Base-by-base conservation (phyloP, 2,329 filamentous ascomycete genomes). In the Trichoderma atrobrunneum region DNA sequence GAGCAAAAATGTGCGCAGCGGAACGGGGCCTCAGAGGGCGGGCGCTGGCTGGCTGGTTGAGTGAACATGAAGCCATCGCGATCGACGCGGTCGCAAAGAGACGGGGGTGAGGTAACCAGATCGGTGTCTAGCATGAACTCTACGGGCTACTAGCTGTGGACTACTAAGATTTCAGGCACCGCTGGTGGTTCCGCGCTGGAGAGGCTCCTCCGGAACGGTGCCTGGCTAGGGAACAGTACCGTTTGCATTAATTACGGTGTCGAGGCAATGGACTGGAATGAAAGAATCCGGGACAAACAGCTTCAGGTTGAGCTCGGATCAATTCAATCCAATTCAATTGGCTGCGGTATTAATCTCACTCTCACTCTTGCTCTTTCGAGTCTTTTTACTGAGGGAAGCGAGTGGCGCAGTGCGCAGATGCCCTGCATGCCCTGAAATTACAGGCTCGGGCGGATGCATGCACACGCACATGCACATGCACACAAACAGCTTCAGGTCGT, bases 361-460 rank as follows among this genome's bases (percentile, higher is more conserved):
- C 26, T 26, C 5, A 26, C 26, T 65, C 21, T 51, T 24, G 24
- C 43, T n/a, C 3, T 8, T 21, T 10, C 4, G 43, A 16, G 14
- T n/a, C 39, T 43, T 18, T 39, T 32, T 64, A 36, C 60, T 32
- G 63, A 54, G 63, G 24, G 18, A 32, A n/a, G 64, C 51, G 64
- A 67, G 64, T 67, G 64, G 64, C 64, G 64, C 64, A 67, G 64
- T 32, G 51, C 51, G 32, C 64, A 36, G 56, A 30, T 67, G 64
- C 64, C 54, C 64, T 67, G 64, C 64, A 67, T 43, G 28, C 32
- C 32, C 24, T 67, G 64, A 67, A 67, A 67, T 67, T 67, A 67
- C 51, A 39, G 34, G 64, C 30, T 32, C 54, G 24, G 64, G 30
- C 43, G 34, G 56, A 57, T 67, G 64, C 64, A 57, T 28, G 64